Evolutionary conservation across 2,329 filamentous ascomycete species (phyloP).

Genomic region (Trichoderma koningiopsis): DNA sequence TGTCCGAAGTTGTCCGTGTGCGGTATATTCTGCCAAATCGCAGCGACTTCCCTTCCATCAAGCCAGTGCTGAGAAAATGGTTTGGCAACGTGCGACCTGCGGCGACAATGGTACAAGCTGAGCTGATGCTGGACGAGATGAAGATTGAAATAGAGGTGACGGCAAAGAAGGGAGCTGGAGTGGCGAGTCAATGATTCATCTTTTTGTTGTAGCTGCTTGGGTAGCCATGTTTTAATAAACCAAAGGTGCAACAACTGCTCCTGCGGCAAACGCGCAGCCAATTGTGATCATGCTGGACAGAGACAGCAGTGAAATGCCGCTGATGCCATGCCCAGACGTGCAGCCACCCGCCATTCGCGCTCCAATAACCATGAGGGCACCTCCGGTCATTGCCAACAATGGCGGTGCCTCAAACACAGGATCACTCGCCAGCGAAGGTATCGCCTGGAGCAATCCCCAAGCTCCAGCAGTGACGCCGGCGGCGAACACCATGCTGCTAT

Average conservation of each 20-base stretch:
- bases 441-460: conserved; percentile 39
- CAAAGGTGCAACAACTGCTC: conserved; percentile 39
- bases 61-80: conserved; percentile 54
- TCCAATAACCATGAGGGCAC: conserved; percentile 60
- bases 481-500: conserved; percentile 54
- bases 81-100: conserved; percentile 53
- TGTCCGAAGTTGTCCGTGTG: conserved; percentile 54
- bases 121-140: conserved; percentile 53
- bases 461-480: conserved; percentile 54
- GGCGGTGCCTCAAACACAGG: conserved; percentile 40
- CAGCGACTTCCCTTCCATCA: conserved; percentile 50
- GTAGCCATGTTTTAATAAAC: conserved; percentile 30
- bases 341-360: conserved; percentile 66
- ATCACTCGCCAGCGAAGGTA: conserved; percentile 37
- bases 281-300: conserved; percentile 65
- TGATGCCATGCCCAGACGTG: conserved; percentile 70
- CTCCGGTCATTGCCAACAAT: conserved; percentile 52
- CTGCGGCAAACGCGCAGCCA: conserved; percentile 57
- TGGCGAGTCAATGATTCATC: background rate
- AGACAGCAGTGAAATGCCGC: conserved; percentile 64
- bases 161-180: conserved; percentile 38
- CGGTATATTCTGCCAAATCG: conserved; percentile 54
- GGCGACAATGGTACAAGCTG: conserved; percentile 56
- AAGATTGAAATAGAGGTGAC: conserved; percentile 50
- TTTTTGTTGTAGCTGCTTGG: background rate